Percentiles rank a stretch among this genome's conserved stretches.
Evolutionary conservation across 2,329 filamentous ascomycete species (phyloP).

Genomic region (Myriosclerotinia curreyana): DNA sequence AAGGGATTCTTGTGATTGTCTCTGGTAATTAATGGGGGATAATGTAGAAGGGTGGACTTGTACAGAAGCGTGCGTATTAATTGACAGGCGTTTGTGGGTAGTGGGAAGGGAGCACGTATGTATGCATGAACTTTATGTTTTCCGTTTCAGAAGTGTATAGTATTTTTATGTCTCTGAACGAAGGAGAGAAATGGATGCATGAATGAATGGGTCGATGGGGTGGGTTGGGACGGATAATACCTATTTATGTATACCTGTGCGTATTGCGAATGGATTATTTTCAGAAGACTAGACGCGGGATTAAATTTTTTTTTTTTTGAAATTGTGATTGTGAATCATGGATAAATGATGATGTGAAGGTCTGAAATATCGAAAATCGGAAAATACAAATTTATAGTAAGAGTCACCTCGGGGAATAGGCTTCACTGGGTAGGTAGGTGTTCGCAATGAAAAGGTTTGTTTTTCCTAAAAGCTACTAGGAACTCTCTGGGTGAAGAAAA

Average conservation of each 20-base stretch:
- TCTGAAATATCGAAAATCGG: no score
- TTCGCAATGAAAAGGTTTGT: no score
- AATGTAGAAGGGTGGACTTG: background rate
- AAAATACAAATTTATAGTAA: no score
- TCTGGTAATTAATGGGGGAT: background rate
- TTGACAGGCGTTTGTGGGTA: background rate
- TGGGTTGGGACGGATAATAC: background rate
- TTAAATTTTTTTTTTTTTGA: background rate
- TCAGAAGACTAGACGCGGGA: background rate
- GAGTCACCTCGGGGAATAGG: no score
- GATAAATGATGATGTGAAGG: no score
- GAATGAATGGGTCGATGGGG: background rate
- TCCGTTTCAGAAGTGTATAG: conserved; percentile 5
- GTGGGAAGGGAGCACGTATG: background rate
- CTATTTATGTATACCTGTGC: conserved; percentile 3
- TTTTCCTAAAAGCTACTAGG: no score
- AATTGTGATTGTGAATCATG: background rate
- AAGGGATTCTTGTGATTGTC: conserved; percentile 67
- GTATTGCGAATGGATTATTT: background rate
- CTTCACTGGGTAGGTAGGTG: no score
- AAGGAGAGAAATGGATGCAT: background rate
- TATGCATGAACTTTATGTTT: conserved; percentile 12
- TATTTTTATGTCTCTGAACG: background rate
- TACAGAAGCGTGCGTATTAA: background rate
- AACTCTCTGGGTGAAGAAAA: no score